Percentiles rank a stretch among this genome's conserved stretches.
phyloP scores from a whole-genome alignment of 140 eudicot genomes.

The Ambrosia hybrid region DNA sequence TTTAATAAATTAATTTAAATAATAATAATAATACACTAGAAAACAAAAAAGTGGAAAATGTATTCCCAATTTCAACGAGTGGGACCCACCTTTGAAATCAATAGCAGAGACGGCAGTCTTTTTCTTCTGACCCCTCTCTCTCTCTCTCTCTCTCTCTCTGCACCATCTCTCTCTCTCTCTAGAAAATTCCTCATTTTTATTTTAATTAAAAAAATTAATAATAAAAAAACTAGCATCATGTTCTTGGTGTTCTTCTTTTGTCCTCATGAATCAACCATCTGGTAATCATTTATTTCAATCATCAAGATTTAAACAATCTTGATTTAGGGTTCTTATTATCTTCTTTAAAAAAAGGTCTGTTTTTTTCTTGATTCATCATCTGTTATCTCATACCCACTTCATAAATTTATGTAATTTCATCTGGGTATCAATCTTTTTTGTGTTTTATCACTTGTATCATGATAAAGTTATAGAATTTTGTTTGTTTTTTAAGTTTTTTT shows the following conservation, averaged over 20 bases:
- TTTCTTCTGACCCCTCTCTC: constrained; percentile 23
- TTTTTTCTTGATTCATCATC: constrained; percentile 17
- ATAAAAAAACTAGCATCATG: not conserved
- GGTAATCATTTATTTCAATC: constrained; percentile 60
- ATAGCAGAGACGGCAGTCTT: constrained; percentile 45
- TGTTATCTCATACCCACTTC: too few relatives aligned
- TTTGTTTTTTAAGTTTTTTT: constrained; percentile 16
- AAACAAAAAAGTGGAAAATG: constrained; percentile 15
- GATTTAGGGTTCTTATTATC: constrained; percentile 38
- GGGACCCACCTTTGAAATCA: constrained; percentile 51
- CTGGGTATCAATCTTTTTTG: constrained; percentile 12
- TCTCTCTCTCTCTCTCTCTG: constrained; percentile 13
- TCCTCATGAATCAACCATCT: constrained; percentile 18
- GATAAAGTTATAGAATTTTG: not conserved
- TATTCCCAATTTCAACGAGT: constrained; percentile 14
- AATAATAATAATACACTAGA: not conserved
- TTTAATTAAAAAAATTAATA: not conserved
- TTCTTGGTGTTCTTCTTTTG: constrained; percentile 31
- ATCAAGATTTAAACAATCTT: constrained; percentile 44
- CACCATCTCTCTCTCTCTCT: constrained; percentile 19
- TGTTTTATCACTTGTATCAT: not conserved
- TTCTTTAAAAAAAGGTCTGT: constrained; percentile 43
- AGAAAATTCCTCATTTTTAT: constrained; percentile 11
- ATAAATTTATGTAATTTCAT: not conserved
- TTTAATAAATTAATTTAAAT: too few relatives aligned